Evolutionary conservation across 371 early-diverging fungal species (phyloP).

Genomic region (Apophysomyces variabilis): DNA sequence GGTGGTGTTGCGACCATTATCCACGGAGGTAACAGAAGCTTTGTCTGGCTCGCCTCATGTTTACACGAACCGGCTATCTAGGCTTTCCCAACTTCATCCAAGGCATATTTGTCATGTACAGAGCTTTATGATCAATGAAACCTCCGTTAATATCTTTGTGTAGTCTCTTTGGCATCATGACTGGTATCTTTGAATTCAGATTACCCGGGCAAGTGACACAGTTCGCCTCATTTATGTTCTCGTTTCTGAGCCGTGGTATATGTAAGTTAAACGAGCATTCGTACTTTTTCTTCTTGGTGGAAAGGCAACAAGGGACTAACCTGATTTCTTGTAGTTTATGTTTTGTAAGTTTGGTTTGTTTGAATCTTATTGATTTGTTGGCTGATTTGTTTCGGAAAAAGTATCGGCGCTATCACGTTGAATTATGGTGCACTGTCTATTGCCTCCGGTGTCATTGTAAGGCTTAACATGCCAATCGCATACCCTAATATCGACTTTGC

Average conservation of each 20-base stretch:
- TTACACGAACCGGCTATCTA: neutral
- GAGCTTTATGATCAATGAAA: neutral
- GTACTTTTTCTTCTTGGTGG: neutral
- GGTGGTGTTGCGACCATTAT: constrained; percentile 24
- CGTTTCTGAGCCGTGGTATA: constrained; percentile 23
- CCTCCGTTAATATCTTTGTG: neutral
- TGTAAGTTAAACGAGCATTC: constrained; percentile 12
- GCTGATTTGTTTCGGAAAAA: neutral
- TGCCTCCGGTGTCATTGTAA: constrained; percentile 24
- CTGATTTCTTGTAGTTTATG: constrained; percentile 14
- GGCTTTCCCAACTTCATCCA: constrained; percentile 27
- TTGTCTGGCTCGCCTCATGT: no score
- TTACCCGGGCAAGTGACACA: constrained; percentile 20
- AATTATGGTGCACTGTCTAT: constrained; percentile 19
- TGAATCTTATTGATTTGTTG: neutral
- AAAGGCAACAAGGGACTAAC: neutral
- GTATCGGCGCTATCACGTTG: constrained; percentile 22
- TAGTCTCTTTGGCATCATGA: constrained; percentile 23
- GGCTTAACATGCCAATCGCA: neutral
- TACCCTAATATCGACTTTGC: neutral
- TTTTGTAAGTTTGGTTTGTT: constrained; percentile 18
- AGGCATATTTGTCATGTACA: constrained; percentile 25
- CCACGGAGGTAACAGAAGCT: constrained; percentile 10
- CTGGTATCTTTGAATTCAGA: constrained; percentile 23
- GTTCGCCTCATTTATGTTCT: constrained; percentile 26